phyloP scores from a whole-genome alignment of 2,329 filamentous ascomycete genomes.

The Apiospora malaysiana region DNA sequence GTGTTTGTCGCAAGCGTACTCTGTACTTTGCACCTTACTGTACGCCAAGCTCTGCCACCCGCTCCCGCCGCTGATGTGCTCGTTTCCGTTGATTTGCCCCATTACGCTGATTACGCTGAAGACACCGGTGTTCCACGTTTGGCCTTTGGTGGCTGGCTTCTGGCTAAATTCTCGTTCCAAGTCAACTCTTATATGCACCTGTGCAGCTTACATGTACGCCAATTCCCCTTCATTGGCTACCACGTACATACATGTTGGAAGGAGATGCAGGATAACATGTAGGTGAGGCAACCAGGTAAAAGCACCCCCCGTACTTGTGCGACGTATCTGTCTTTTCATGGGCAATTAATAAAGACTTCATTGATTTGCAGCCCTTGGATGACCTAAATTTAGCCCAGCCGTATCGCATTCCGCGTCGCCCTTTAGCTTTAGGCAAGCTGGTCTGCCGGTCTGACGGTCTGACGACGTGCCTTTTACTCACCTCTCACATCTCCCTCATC shows the following conservation, averaged over 20 bases:
- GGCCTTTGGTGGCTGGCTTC: neutral
- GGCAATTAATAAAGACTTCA: neutral
- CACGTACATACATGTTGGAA: neutral
- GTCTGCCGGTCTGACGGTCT: neutral
- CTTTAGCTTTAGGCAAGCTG: neutral
- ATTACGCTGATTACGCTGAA: neutral
- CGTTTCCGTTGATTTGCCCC: neutral
- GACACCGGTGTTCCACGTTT: conserved; percentile 9
- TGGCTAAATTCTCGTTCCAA: conserved; percentile 7
- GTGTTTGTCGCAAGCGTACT: neutral
- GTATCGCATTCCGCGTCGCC: neutral
- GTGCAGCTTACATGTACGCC: neutral
- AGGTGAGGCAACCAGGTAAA: conserved; percentile 8
- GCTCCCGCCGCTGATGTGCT: neutral
- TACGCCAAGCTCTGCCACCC: conserved; percentile 9
- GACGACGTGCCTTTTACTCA: no score
- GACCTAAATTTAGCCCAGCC: neutral
- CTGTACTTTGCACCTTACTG: no score
- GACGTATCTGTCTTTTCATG: neutral
- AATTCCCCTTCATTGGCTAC: neutral
- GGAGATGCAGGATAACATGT: neutral
- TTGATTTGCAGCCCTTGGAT: neutral
- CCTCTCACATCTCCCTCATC: neutral
- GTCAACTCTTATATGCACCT: neutral
- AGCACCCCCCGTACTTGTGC: neutral